These are phyloP conservation scores for Colletotrichum graminicola DNA, from an alignment of 2,329 filamentous ascomycete genomes.

Conservation along the genomic window DNA sequence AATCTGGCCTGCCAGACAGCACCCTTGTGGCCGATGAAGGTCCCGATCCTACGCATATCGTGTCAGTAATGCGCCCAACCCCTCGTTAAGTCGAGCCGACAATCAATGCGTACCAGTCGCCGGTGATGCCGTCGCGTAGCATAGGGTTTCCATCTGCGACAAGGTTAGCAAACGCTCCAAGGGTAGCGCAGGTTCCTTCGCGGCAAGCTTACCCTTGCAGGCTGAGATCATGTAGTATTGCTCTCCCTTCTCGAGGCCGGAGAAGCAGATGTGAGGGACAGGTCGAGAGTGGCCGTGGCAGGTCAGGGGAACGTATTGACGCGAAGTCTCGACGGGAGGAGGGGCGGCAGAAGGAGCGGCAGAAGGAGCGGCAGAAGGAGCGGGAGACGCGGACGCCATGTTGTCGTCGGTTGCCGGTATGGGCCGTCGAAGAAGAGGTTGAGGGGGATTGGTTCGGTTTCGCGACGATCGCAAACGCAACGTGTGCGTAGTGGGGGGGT, in stretches of 20 bases:
- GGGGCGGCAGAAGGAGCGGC: slow-evolving; percentile 8
- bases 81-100: neutral
- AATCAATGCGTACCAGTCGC: slow-evolving; percentile 77
- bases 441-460: neutral
- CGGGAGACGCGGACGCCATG: slow-evolving; percentile 27
- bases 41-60: slow-evolving; percentile 89
- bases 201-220: slow-evolving; percentile 77
- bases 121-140: slow-evolving; percentile 95
- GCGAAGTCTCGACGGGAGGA: slow-evolving; percentile 43
- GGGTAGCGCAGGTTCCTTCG: slow-evolving; percentile 12
- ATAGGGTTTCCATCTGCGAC: slow-evolving; percentile 92
- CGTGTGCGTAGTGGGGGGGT: slow-evolving; percentile 27
- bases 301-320: slow-evolving; percentile 85
- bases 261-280: slow-evolving; percentile 92
- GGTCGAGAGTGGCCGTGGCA: slow-evolving; percentile 95
- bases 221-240: slow-evolving; percentile 94
- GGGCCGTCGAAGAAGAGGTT: neutral
- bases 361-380: slow-evolving; percentile 9
- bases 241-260: slow-evolving; percentile 82
- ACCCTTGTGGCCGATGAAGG: slow-evolving; percentile 97
- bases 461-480: slow-evolving; percentile 24
- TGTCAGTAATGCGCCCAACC: slow-evolving; percentile 35
- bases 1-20: slow-evolving; percentile 97
- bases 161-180: slow-evolving; percentile 44
- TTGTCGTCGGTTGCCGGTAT: neutral